phyloP scores from a whole-genome alignment of 225 moss, liverwort and hornwort species.

The Sphagnum tenellum region DNA sequence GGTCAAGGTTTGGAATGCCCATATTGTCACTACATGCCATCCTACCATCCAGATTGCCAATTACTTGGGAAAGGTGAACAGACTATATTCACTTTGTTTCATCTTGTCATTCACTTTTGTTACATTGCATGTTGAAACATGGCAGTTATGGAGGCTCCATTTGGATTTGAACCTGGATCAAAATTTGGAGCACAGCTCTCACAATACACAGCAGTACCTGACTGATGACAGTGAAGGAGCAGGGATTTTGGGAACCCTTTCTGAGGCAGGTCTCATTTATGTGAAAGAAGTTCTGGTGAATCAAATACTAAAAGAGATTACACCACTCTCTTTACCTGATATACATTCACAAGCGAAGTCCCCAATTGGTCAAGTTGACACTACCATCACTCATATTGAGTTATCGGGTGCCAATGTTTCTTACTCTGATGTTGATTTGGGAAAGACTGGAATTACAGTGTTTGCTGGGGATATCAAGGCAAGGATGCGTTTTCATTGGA shows the following conservation, averaged over 20 bases:
- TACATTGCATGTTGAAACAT: too few species aligned
- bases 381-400: conserved; percentile 40
- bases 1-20: too few species aligned
- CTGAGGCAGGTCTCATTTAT: conserved; percentile 64
- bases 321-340: conserved; percentile 60
- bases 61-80: too few species aligned
- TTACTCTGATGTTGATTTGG: conserved; percentile 66
- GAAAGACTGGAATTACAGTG: conserved; percentile 43
- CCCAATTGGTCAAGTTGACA: conserved; percentile 65
- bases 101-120: too few species aligned
- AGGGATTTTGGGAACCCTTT: conserved; percentile 74
- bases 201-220: too few species aligned
- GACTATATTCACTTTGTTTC: too few species aligned
- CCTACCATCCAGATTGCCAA: too few species aligned
- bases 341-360: conserved; percentile 47
- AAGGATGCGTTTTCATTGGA: conserved; percentile 55
- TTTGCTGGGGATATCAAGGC: conserved; percentile 69
- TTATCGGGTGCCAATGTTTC: conserved; percentile 57
- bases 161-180: too few species aligned
- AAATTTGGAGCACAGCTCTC: too few species aligned
- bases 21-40: too few species aligned
- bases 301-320: conserved; percentile 65
- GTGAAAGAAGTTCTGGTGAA: conserved; percentile 88
- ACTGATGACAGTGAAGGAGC: conserved; percentile 6
- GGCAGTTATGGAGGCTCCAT: too few species aligned